These are phyloP conservation scores for Colletotrichum graminicola DNA, from an alignment of 2,329 filamentous ascomycete species.

Conservation along the genomic window DNA sequence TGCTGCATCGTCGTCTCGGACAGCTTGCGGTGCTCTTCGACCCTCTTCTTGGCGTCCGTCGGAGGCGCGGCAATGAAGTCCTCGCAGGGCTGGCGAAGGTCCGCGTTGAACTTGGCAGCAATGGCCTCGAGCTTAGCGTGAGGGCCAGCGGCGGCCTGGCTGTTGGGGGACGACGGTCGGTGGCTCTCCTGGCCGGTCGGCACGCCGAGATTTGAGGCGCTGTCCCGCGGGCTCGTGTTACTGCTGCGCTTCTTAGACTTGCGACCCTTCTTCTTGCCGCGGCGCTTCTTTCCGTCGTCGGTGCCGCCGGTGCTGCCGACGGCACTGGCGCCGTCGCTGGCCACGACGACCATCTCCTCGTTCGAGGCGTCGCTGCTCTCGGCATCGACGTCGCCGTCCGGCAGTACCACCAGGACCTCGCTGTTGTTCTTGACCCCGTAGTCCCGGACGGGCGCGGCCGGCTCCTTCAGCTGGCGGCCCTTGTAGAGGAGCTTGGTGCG, in stretches of 20 bases:
- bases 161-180: conserved; percentile 55
- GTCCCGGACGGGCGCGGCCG: conserved; percentile 66
- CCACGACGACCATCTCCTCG: conserved; percentile 59
- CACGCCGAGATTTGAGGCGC: conserved; percentile 52
- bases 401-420: conserved; percentile 66
- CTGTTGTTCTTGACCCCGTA: conserved; percentile 73
- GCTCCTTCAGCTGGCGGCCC: conserved; percentile 77
- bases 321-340: conserved; percentile 56
- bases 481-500: conserved; percentile 80
- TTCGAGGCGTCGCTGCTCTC: conserved; percentile 55
- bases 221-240: conserved; percentile 58
- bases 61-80: conserved; percentile 74
- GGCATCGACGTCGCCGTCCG: conserved; percentile 57
- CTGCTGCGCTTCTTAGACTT: conserved; percentile 51
- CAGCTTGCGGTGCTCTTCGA: conserved; percentile 80
- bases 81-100: conserved; percentile 74
- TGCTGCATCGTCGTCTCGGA: conserved; percentile 83
- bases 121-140: conserved; percentile 77
- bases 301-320: conserved; percentile 45
- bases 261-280: conserved; percentile 52
- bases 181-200: conserved; percentile 50
- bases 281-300: conserved; percentile 53
- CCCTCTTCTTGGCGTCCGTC: conserved; percentile 72
- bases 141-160: conserved; percentile 50
- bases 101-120: conserved; percentile 70